Evolutionary conservation across 2,329 filamentous ascomycete species (phyloP).

Genomic region (Trichophyton benhamiae): DNA sequence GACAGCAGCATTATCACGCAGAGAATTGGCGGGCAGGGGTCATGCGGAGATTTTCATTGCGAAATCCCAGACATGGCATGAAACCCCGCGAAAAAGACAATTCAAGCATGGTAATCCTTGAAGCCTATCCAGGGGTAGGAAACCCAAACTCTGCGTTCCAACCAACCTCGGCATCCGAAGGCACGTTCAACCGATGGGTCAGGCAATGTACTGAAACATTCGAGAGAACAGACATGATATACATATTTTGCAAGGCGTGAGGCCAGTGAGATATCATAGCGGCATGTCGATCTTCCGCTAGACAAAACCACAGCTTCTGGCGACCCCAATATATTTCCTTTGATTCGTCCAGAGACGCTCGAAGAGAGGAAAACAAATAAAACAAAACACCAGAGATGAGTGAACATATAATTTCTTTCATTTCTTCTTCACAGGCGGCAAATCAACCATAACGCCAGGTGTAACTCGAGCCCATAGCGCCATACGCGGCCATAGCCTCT

Average conservation of each 20-base stretch:
- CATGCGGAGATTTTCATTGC: neutral
- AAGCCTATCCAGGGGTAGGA: neutral
- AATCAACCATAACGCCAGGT: neutral
- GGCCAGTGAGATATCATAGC: neutral
- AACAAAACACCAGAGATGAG: neutral
- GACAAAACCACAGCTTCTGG: neutral
- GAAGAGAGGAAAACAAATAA: neutral
- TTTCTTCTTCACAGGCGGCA: neutral
- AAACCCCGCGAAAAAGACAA: neutral
- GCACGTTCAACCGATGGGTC: neutral
- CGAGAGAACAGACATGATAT: neutral
- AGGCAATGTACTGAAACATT: neutral
- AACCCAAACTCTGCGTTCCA: neutral
- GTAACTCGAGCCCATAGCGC: neutral
- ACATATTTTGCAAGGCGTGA: neutral
- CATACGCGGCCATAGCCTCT: neutral
- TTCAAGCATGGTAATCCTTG: neutral
- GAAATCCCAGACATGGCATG: neutral
- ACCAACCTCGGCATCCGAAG: neutral
- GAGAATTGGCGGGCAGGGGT: neutral
- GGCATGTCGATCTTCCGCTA: constrained; percentile 1
- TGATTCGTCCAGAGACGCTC: neutral
- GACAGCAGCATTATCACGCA: neutral
- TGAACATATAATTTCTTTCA: neutral
- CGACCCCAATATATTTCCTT: neutral